A percentile compares a stretch with the other conserved stretches of the same genome.
Evolutionary conservation across 2,329 filamentous ascomycete genomes (phyloP).

Genomic region (Ceratocystis cubensis): DNA sequence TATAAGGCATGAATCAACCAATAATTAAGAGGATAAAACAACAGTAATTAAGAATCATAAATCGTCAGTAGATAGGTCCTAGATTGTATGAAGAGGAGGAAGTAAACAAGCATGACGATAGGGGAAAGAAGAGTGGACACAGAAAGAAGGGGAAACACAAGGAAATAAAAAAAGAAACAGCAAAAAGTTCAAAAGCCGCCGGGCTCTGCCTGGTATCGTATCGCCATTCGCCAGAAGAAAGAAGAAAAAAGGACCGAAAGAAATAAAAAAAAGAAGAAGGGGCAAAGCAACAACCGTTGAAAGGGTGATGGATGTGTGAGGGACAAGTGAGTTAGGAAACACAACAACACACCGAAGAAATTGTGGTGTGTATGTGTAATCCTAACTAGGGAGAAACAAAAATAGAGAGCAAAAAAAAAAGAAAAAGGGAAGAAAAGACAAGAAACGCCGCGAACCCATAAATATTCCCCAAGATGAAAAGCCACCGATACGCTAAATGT

Average conservation of each 20-base stretch:
- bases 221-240: slow-evolving; percentile 16
- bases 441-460: slow-evolving; percentile 3
- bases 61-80: slow-evolving; percentile 7
- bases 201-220: slow-evolving; percentile 20
- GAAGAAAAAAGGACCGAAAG: neutral
- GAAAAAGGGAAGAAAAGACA: slow-evolving; percentile 21
- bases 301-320: neutral
- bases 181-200: slow-evolving; percentile 14
- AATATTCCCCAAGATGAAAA: slow-evolving; percentile 5
- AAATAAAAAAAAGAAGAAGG: slow-evolving; percentile 3
- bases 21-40: too few relatives aligned
- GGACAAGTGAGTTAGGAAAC: too few relatives aligned
- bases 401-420: slow-evolving; percentile 10
- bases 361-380: neutral
- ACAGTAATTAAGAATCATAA: slow-evolving; percentile 5
- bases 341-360: too few relatives aligned
- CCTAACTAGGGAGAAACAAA: neutral
- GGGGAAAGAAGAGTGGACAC: neutral
- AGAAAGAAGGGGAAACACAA: neutral
- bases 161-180: neutral
- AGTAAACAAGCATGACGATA: neutral
- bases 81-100: neutral
- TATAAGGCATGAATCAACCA: neutral
- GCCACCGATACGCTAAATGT: slow-evolving; percentile 8
- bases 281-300: neutral